Conservation (phyloP, 306 rosid species). For the Albizia julibrissin region DNA sequence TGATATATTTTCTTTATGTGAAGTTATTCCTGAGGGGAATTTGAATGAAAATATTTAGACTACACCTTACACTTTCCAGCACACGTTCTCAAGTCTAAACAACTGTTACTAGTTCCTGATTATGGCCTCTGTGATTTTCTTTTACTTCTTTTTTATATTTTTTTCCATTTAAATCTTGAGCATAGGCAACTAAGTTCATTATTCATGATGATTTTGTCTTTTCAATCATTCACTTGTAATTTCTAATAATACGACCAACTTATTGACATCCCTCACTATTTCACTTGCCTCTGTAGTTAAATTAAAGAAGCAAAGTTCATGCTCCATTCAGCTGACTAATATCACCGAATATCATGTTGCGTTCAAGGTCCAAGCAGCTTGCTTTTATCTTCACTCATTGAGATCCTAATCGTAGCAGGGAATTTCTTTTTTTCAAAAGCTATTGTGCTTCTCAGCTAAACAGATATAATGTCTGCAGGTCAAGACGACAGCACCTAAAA, state of each 20-base stretch:
- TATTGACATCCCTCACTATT: constrained; percentile 1
- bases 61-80: not conserved
- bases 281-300: constrained; percentile 51
- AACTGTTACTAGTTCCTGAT: constrained; percentile 2
- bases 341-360: constrained; percentile 64
- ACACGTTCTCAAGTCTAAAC: not conserved
- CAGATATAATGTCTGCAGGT: constrained; percentile 55
- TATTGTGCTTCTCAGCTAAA: constrained; percentile 8
- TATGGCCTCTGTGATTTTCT: constrained; percentile 2
- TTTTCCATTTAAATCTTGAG: not conserved
- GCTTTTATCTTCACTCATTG: not conserved
- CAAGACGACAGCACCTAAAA: constrained; percentile 93
- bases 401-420: not conserved
- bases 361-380: constrained; percentile 66
- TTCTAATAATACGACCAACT: constrained; percentile 4
- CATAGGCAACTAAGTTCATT: not conserved
- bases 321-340: constrained; percentile 71
- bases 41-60: not conserved
- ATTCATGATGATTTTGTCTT: not conserved
- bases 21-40: not conserved
- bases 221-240: not conserved
- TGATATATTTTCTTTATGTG: not conserved
- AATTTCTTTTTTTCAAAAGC: not conserved
- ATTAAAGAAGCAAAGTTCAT: constrained; percentile 80
- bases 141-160: not conserved